Evolutionary conservation across 1,139 yeast genomes (phyloP).

Genomic region (Entelexis sorbosivorans): DNA sequence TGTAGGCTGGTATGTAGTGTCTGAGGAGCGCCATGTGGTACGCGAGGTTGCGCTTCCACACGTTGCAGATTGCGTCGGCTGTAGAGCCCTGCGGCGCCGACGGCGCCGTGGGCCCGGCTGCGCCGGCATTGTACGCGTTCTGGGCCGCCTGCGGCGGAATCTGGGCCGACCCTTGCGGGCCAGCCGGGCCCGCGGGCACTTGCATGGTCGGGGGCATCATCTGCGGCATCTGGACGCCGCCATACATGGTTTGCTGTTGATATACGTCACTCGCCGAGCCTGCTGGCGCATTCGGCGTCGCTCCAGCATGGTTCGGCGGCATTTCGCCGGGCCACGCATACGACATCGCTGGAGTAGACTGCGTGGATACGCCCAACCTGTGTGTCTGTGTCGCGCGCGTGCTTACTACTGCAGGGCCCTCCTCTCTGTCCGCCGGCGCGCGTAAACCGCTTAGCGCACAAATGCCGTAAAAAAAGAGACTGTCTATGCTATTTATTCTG

Average conservation of each 20-base stretch:
- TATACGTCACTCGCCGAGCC: constrained; percentile 1
- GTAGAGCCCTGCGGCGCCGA: neutral
- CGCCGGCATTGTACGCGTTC: neutral
- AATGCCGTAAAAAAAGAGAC: no score
- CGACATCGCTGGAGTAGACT: constrained; percentile 11
- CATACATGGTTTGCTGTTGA: constrained; percentile 10
- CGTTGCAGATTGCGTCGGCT: constrained; percentile 34
- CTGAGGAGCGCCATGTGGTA: constrained; percentile 69
- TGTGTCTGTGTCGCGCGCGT: neutral
- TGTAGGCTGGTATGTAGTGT: constrained; percentile 55
- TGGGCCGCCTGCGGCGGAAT: neutral
- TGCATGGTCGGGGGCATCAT: constrained; percentile 13
- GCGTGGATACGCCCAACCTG: neutral
- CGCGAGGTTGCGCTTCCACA: constrained; percentile 78
- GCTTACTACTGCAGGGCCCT: neutral
- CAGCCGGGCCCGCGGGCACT: constrained; percentile 5
- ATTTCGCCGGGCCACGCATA: constrained; percentile 21
- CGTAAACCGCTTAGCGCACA: no score
- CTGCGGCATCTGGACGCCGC: constrained; percentile 15
- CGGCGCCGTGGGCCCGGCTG: neutral
- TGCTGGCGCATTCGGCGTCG: neutral
- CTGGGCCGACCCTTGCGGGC: neutral
- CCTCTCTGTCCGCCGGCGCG: neutral
- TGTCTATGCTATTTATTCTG: neutral
- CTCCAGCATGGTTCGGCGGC: constrained; percentile 11